A percentile compares a stretch with the other conserved stretches of the same genome.
Evolutionary conservation across 352 stramenopile genomes (phyloP).

Genomic region (Globisporangium takayamanum): DNA sequence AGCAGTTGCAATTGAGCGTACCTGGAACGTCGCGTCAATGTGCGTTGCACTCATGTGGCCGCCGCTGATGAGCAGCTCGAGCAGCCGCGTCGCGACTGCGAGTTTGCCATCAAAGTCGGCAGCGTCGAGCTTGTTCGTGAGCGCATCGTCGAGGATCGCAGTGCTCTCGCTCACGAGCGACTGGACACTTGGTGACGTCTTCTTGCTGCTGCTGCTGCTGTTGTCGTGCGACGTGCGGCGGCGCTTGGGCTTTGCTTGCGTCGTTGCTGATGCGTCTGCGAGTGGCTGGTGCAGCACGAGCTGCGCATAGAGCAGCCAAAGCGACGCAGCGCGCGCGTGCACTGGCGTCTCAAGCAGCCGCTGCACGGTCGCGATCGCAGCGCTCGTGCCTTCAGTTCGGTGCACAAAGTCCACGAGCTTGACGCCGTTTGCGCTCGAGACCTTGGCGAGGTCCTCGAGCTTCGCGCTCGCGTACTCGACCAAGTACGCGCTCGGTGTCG

Average conservation of each 20-base stretch:
- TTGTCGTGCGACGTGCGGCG: constrained; percentile 35
- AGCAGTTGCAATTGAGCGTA: constrained; percentile 2
- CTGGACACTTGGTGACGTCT: not conserved
- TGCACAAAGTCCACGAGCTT: constrained; percentile 72
- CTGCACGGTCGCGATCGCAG: constrained; percentile 34
- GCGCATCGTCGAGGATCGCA: constrained; percentile 41
- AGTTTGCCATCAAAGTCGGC: constrained; percentile 41
- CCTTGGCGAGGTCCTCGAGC: constrained; percentile 38
- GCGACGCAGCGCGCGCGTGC: constrained; percentile 25
- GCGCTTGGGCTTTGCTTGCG: constrained; percentile 34
- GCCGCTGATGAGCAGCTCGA: constrained; percentile 47
- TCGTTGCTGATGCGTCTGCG: constrained; percentile 5
- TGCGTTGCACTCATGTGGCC: constrained; percentile 9
- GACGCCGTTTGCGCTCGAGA: constrained; percentile 25
- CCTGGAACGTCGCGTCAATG: constrained; percentile 46
- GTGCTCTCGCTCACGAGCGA: constrained; percentile 24
- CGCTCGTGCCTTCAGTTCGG: constrained; percentile 46
- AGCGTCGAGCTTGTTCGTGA: constrained; percentile 27
- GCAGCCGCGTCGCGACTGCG: constrained; percentile 36
- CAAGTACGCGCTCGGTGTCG: constrained; percentile 33
- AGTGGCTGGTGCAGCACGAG: constrained; percentile 49
- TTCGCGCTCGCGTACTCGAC: constrained; percentile 50
- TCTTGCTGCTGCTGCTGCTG: constrained; percentile 15
- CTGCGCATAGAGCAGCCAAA: constrained; percentile 74
- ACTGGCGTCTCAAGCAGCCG: constrained; percentile 33